Conservation (phyloP, 176 grass and related monocot species). For the Lolium rigidum region DNA sequence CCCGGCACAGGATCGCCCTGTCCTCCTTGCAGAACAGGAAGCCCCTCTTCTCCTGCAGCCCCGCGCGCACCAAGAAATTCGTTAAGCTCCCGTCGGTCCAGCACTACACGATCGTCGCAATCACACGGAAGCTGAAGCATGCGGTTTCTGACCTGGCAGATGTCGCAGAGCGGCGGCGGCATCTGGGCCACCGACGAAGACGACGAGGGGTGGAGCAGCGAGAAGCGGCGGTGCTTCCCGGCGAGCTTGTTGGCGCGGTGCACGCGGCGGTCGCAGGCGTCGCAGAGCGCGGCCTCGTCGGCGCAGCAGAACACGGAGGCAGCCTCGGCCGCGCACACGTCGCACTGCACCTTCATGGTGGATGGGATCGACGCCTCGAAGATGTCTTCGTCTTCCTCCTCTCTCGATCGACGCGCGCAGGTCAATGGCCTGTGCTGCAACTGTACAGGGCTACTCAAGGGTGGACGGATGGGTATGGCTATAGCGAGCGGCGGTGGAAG, state of each 20-base stretch:
- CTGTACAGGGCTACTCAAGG: not conserved
- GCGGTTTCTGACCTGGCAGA: slow-evolving; percentile 67
- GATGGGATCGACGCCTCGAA: not conserved
- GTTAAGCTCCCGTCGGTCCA: not conserved
- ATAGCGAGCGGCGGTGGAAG: slow-evolving; percentile 18
- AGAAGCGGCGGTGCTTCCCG: slow-evolving; percentile 77
- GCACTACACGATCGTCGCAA: too few species aligned
- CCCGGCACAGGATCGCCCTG: slow-evolving; percentile 88
- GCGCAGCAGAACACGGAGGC: slow-evolving; percentile 94
- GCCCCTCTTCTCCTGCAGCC: slow-evolving; percentile 75
- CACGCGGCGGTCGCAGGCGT: slow-evolving; percentile 66
- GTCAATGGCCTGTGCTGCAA: slow-evolving; percentile 43
- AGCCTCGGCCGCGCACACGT: slow-evolving; percentile 66
- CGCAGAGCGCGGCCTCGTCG: slow-evolving; percentile 89
- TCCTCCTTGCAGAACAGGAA: slow-evolving; percentile 98
- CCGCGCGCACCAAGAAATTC: not conserved
- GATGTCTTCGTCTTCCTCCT: not conserved
- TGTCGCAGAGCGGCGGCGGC: slow-evolving; percentile 73
- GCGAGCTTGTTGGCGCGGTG: slow-evolving; percentile 85
- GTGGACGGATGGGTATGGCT: not conserved
- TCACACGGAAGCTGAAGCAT: not conserved
- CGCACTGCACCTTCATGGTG: slow-evolving; percentile 87
- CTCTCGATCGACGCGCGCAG: not conserved
- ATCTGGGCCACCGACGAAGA: slow-evolving; percentile 10
- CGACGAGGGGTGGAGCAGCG: slow-evolving; percentile 57